Base-by-base conservation (phyloP, 805 yeast species). In the Ogataea wickerhamii region DNA sequence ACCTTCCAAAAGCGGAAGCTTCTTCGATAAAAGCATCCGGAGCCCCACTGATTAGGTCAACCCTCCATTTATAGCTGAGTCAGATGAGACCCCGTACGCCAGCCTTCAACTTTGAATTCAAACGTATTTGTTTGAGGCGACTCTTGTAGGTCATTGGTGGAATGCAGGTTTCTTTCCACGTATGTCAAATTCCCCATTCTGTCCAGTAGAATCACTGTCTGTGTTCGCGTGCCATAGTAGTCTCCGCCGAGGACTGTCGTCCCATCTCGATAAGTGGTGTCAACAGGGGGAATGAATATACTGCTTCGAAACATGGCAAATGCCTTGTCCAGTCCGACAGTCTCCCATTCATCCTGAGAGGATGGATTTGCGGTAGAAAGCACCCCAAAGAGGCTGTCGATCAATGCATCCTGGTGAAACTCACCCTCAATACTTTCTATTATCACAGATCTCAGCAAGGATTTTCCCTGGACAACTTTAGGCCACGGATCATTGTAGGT, bases 201-300 rank as follows among this genome's bases (percentile, higher is more conserved):
- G 52, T 75, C 77, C 7, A 84, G 68, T 17, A 86, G 49, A 3
- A 87, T 68, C 2, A 87, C 73, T 0, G 95, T 87, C 57, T 88
- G 96, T 0, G 96, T 85, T 38, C 96, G 64, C 0, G 97, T 88
- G 0, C 96, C 96, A 55, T 87, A 89, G 51, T 68, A 78, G 17
- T 66, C 59, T 0, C 87, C 87, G 12, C 68, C 61, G n/a, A 5
- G 28, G 6, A 27, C 36, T 7, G 35, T 14, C 18, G 29, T n/a
- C 13, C 18, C 13, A 14, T 33, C 29, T 11, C 6, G 20, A 12
- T 22, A 12, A 2, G 32, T 19, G 4, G 63, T 56, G 33, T 56
- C 56, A 28, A 84, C 52, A 0, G 87, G 87, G 2, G 95, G 95
- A 7, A 88, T 73, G 52, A 79, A 87, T 4, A 88, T 77, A 3